A percentile compares a stretch with the other conserved stretches of the same genome.
phyloP scores from a whole-genome alignment of 805 yeast species.

The Metschnikowia gelsemii region DNA sequence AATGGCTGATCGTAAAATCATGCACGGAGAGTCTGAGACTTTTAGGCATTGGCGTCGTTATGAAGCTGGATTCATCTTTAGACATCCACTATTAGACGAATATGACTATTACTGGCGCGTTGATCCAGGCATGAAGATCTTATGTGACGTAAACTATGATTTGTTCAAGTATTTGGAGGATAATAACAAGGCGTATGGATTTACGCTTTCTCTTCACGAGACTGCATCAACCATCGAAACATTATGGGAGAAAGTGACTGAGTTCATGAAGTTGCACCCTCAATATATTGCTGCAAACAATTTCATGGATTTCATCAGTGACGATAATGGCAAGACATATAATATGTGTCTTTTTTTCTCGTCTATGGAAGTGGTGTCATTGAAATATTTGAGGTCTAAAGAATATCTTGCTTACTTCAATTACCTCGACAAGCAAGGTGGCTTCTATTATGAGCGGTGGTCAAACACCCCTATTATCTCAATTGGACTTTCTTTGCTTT shows the following conservation, averaged over 20 bases:
- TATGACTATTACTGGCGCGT: constrained; percentile 31
- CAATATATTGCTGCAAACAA: constrained; percentile 21
- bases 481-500: constrained; percentile 76
- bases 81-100: constrained; percentile 21
- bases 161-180: constrained; percentile 26
- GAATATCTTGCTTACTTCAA: constrained; percentile 71
- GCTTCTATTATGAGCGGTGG: constrained; percentile 87
- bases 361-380: constrained; percentile 78
- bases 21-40: constrained; percentile 27
- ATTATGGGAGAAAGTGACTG: constrained; percentile 24
- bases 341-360: constrained; percentile 91
- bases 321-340: constrained; percentile 66
- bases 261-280: constrained; percentile 21
- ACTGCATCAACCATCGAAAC: constrained; percentile 23
- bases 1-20: constrained; percentile 28
- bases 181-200: constrained; percentile 25
- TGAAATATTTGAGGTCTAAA: constrained; percentile 71
- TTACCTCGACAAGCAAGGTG: constrained; percentile 64
- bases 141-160: constrained; percentile 28
- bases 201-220: constrained; percentile 26
- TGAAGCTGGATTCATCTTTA: constrained; percentile 24
- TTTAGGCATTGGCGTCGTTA: constrained; percentile 26
- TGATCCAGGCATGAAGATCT: constrained; percentile 24
- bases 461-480: constrained; percentile 94
- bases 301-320: constrained; percentile 66